Evolutionary conservation across 1,139 yeast species (phyloP).

Genomic region (Geotrichum histeridarum): DNA sequence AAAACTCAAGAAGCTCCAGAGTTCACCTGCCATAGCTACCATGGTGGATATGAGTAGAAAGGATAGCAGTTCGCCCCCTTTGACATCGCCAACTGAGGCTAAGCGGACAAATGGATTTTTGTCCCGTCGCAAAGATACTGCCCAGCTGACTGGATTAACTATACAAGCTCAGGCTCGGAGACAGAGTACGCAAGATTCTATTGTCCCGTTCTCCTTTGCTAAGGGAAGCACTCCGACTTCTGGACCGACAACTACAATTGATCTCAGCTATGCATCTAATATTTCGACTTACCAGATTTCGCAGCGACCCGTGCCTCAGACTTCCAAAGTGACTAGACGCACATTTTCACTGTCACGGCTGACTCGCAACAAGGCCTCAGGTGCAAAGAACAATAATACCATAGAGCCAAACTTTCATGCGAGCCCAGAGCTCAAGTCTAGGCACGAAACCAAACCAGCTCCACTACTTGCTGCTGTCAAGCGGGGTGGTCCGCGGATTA

Average conservation of each 20-base stretch:
- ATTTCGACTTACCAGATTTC: conserved; percentile 14
- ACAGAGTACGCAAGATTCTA: not conserved
- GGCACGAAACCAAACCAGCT: too few species aligned
- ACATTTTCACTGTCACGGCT: conserved; percentile 17
- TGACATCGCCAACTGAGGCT: not conserved
- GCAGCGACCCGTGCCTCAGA: conserved; percentile 17
- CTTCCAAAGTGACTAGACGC: conserved; percentile 1
- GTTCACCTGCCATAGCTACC: not conserved
- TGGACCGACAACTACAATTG: conserved; percentile 14
- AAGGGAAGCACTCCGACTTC: not conserved
- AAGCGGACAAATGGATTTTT: not conserved
- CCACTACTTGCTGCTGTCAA: not conserved
- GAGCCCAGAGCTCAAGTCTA: not conserved
- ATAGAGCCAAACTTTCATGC: not conserved
- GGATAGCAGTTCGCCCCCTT: not conserved
- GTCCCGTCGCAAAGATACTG: not conserved
- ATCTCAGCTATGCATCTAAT: conserved; percentile 9
- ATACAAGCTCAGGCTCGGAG: not conserved
- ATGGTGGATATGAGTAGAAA: too few species aligned
- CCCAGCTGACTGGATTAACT: not conserved
- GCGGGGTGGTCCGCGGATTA: not conserved
- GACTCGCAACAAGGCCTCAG: not conserved
- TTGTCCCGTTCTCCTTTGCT: conserved; percentile 15
- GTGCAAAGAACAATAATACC: not conserved
- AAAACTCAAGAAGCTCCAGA: not conserved